phyloP scores from a whole-genome alignment of 768 basidiomycete genomes.

The Hypholoma sublateritium region DNA sequence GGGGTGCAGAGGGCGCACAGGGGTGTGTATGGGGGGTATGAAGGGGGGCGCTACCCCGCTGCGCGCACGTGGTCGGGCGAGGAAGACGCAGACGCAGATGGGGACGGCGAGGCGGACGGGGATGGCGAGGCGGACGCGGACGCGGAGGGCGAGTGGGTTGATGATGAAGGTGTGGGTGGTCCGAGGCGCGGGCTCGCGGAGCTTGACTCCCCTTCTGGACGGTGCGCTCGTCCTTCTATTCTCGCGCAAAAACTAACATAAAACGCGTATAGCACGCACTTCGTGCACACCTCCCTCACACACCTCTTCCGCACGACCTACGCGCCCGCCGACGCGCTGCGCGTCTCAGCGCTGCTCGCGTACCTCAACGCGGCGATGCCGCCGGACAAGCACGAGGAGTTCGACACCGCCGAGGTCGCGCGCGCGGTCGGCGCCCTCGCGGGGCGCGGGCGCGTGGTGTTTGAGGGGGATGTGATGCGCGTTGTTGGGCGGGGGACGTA shows the following conservation, averaged over 20 bases:
- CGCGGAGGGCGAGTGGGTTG: slow-evolving; percentile 30
- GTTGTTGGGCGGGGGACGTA: slow-evolving; percentile 8
- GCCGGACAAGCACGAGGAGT: slow-evolving; percentile 78
- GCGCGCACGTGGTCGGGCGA: too few species aligned
- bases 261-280: slow-evolving; percentile 55
- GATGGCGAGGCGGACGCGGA: slow-evolving; percentile 14
- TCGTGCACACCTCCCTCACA: slow-evolving; percentile 58
- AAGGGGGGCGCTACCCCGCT: too few species aligned
- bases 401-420: slow-evolving; percentile 72
- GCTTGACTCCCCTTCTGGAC: slow-evolving; percentile 56
- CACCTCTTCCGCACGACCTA: slow-evolving; percentile 72
- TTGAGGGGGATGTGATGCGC: slow-evolving; percentile 51
- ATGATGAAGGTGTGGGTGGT: slow-evolving; percentile 19
- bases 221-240: too few species aligned
- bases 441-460: slow-evolving; percentile 45
- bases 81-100: slow-evolving; percentile 1
- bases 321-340: slow-evolving; percentile 64
- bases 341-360: slow-evolving; percentile 64
- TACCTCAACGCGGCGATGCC: slow-evolving; percentile 80
- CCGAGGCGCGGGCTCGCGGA: slow-evolving; percentile 40
- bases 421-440: slow-evolving; percentile 44
- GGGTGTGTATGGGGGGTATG: too few species aligned
- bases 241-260: background rate
- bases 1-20: too few species aligned
- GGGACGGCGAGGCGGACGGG: background rate